Evolutionary conservation across 345 rosid genomes (phyloP).

Genomic region (Boechera stricta): DNA sequence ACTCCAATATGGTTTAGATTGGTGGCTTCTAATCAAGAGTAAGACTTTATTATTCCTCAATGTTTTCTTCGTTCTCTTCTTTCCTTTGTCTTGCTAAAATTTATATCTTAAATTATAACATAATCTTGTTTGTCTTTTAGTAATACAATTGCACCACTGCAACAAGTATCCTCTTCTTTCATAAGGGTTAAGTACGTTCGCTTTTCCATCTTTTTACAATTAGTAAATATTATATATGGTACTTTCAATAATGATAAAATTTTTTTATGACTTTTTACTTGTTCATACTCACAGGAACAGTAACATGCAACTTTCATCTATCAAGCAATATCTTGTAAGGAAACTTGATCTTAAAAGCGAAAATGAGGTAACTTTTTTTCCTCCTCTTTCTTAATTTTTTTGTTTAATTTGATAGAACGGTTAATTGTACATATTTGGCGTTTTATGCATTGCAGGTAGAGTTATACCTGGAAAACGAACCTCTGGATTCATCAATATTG

Average conservation of each 20-base stretch:
- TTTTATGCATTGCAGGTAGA: neutral
- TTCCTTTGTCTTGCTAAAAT: neutral
- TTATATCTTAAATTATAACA: neutral
- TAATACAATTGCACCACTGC: neutral
- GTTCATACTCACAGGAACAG: neutral
- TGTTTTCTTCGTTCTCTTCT: neutral
- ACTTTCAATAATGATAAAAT: neutral
- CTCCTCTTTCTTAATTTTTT: neutral
- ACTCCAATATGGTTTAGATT: neutral
- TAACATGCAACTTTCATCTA: neutral
- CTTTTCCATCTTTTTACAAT: neutral
- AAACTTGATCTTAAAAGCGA: neutral
- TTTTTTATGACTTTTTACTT: neutral
- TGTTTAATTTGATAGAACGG: neutral
- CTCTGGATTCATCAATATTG: neutral
- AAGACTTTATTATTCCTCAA: neutral
- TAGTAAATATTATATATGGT: neutral
- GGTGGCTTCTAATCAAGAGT: neutral
- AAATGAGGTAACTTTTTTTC: neutral
- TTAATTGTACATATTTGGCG: neutral
- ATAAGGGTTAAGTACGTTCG: neutral
- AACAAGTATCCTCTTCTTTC: neutral
- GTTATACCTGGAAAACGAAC: neutral
- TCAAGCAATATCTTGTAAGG: neutral
- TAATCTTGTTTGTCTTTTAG: neutral